phyloP scores from a whole-genome alignment of 192 early-diverging fungal species.

The Backusella australiensis region DNA sequence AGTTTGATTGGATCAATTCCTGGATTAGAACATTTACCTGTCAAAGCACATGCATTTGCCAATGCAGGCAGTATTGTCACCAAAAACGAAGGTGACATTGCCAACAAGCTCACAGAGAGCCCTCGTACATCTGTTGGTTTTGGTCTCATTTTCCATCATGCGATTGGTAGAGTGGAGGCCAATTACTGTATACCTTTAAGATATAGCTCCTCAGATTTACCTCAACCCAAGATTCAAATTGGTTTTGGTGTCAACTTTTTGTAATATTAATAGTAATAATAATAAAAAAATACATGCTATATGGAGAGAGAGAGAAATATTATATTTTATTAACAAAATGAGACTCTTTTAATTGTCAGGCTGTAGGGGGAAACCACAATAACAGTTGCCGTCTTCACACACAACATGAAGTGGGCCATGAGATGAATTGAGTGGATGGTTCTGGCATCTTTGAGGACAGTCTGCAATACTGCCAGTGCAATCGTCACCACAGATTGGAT shows the following conservation, averaged over 20 bases:
- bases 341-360: background rate
- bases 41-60: slow-evolving; percentile 83
- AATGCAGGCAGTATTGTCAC: slow-evolving; percentile 66
- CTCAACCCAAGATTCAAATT: slow-evolving; percentile 76
- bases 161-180: slow-evolving; percentile 78
- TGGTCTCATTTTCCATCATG: slow-evolving; percentile 83
- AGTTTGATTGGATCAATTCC: slow-evolving; percentile 84
- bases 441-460: background rate
- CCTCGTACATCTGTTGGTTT: slow-evolving; percentile 75
- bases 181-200: slow-evolving; percentile 85
- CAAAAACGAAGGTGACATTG: slow-evolving; percentile 15
- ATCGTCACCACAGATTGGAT: background rate
- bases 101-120: slow-evolving; percentile 47
- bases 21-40: slow-evolving; percentile 53
- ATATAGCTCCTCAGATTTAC: slow-evolving; percentile 53
- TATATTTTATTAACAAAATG: background rate
- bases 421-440: background rate
- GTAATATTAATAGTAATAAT: slow-evolving; percentile 31
- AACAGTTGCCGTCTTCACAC: background rate
- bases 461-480: background rate
- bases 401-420: background rate
- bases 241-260: slow-evolving; percentile 83
- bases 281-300: background rate
- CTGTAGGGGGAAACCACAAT: background rate
- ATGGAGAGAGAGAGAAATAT: background rate